Conservation (phyloP, 2,329 filamentous ascomycete genomes). For the Hypoxylon sp. region DNA sequence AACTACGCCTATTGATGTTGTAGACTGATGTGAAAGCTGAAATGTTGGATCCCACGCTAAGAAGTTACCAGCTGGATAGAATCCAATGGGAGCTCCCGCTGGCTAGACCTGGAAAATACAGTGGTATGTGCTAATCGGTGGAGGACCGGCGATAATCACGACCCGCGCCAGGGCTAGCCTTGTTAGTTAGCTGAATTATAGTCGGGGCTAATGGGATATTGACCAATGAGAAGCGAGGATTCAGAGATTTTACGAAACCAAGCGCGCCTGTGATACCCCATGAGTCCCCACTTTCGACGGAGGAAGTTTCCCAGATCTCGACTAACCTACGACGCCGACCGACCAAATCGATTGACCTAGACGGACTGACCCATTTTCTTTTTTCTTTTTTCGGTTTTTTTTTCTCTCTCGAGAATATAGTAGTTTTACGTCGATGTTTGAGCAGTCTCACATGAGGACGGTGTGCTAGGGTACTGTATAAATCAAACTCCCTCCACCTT, state of each 20-base stretch:
- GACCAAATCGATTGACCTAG: conserved; percentile 29
- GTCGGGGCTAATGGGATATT: conserved; percentile 7
- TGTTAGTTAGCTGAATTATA: conserved; percentile 37
- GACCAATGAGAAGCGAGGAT: conserved; percentile 33
- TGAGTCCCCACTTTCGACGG: conserved; percentile 31
- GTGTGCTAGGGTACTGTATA: conserved; percentile 14
- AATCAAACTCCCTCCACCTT: conserved; percentile 8
- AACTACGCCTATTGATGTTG: no score
- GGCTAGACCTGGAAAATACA: conserved; percentile 28
- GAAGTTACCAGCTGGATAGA: conserved; percentile 21
- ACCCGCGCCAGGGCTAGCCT: conserved; percentile 33
- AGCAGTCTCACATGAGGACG: background rate
- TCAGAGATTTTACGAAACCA: conserved; percentile 34
- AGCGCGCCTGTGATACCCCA: conserved; percentile 28
- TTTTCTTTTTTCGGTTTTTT: conserved; percentile 10
- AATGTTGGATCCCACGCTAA: conserved; percentile 28
- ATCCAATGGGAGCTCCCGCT: conserved; percentile 45
- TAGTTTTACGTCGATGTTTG: conserved; percentile 14
- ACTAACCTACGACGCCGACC: conserved; percentile 35
- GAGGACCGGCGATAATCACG: conserved; percentile 38
- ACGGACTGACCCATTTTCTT: conserved; percentile 25
- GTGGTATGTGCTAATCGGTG: conserved; percentile 36
- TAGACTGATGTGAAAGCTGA: conserved; percentile 4
- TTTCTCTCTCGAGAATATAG: background rate
- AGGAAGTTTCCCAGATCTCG: conserved; percentile 40